Percentiles rank a stretch among this genome's conserved stretches.
phyloP scores from a whole-genome alignment of 257 asterid genomes.

The Scutellaria barbata region DNA sequence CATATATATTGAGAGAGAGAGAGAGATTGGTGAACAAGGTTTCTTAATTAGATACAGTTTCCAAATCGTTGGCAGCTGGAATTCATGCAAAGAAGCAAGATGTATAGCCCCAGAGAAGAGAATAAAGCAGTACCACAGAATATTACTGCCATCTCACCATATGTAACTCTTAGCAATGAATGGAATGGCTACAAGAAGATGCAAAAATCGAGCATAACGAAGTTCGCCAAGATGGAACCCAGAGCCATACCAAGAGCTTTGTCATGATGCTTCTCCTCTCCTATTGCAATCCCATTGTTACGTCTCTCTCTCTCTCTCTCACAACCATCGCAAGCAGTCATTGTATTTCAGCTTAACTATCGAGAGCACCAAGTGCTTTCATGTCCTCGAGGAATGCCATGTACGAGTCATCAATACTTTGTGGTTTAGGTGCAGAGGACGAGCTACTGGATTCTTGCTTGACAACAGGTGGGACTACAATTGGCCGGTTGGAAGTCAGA shows the following conservation, averaged over 20 bases:
- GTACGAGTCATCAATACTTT: constrained; percentile 87
- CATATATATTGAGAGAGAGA: neutral
- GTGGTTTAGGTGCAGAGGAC: constrained; percentile 60
- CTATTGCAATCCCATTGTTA: neutral
- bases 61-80: constrained; percentile 9
- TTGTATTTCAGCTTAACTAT: constrained; percentile 40
- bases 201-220: neutral
- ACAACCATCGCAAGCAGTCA: neutral
- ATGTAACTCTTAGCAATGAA: constrained; percentile 2
- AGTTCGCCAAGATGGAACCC: constrained; percentile 4
- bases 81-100: constrained; percentile 15
- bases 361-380: constrained; percentile 96
- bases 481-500: constrained; percentile 48
- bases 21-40: neutral
- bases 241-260: constrained; percentile 25
- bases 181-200: constrained; percentile 8
- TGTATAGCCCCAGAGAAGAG: constrained; percentile 2
- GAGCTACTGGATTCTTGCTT: constrained; percentile 53
- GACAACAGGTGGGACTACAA: constrained; percentile 43
- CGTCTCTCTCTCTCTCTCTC: neutral
- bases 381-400: constrained; percentile 90
- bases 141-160: neutral
- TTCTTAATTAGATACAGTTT: constrained; percentile 23
- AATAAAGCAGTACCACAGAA: neutral
- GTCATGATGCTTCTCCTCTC: constrained; percentile 15